These are phyloP conservation scores for Rhododendron kiyosumense DNA, from an alignment of 148 eudicot genomes.

Conservation along the genomic window DNA sequence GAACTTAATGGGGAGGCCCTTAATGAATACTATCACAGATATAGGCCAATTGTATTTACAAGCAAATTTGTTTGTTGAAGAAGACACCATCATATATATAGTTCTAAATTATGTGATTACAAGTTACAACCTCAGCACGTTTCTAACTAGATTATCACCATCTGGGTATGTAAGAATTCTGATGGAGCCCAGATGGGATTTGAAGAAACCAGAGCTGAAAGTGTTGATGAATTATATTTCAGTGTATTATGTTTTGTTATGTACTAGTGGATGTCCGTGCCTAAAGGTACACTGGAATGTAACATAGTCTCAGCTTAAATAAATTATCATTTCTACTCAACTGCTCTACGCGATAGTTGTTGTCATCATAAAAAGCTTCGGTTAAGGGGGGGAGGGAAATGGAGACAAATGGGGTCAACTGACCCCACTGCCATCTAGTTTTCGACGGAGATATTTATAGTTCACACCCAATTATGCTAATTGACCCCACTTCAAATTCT, in stretches of 20 bases:
- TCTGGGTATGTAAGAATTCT: background rate
- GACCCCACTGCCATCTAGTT: too few relatives aligned
- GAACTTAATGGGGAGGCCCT: background rate
- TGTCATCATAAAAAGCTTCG: too few relatives aligned
- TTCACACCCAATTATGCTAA: too few relatives aligned
- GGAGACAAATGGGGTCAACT: too few relatives aligned
- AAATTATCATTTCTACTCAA: too few relatives aligned
- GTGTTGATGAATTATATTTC: background rate
- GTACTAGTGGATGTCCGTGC: too few relatives aligned
- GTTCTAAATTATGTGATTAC: background rate
- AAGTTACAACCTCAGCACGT: conserved; percentile 15
- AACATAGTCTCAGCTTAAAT: too few relatives aligned
- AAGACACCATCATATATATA: background rate
- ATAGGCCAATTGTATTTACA: conserved; percentile 3
- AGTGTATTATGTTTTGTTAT: background rate
- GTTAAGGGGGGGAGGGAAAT: too few relatives aligned
- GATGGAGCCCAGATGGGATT: background rate
- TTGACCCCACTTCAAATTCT: too few relatives aligned
- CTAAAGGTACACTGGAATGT: too few relatives aligned
- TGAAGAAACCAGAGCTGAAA: conserved; percentile 18
- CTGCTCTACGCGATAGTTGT: too few relatives aligned
- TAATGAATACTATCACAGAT: background rate
- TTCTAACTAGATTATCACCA: background rate
- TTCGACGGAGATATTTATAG: too few relatives aligned
- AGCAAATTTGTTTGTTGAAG: background rate